Evolutionary conservation across 306 rosid species (phyloP).

Genomic region (Bauhinia variegata): DNA sequence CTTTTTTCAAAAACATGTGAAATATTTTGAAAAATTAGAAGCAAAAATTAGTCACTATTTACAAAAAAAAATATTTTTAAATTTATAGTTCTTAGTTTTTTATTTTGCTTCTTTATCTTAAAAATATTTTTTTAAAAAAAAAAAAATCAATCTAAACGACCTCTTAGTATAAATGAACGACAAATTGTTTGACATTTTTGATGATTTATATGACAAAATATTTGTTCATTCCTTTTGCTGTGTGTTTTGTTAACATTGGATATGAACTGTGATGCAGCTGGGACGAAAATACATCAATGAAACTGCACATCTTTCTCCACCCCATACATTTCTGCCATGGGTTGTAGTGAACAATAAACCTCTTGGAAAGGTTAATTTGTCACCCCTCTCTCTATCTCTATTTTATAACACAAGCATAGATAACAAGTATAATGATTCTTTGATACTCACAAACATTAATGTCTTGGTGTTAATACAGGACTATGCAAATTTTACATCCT

Average conservation of each 20-base stretch:
- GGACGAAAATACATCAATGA: slow-evolving; percentile 44
- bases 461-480: slow-evolving; percentile 43
- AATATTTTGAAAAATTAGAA: no score
- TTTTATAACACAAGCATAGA: neutral
- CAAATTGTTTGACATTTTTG: no score
- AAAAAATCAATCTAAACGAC: no score
- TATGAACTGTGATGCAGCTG: slow-evolving; percentile 47
- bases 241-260: neutral
- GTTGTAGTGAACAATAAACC: slow-evolving; percentile 62
- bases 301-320: slow-evolving; percentile 50
- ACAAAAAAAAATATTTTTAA: no score
- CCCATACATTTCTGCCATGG: slow-evolving; percentile 59
- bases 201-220: no score
- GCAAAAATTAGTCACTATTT: no score
- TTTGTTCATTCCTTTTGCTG: neutral
- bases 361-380: slow-evolving; percentile 42
- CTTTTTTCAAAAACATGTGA: no score
- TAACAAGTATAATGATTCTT: neutral
- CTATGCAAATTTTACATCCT: slow-evolving; percentile 37
- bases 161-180: no score
- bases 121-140: no score
- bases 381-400: neutral
- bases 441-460: neutral
- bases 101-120: no score
- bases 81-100: no score